Percentiles rank a stretch among this genome's conserved stretches.
Evolutionary conservation across 1,139 yeast species (phyloP).

Genomic region (Diutina scorzettiae): DNA sequence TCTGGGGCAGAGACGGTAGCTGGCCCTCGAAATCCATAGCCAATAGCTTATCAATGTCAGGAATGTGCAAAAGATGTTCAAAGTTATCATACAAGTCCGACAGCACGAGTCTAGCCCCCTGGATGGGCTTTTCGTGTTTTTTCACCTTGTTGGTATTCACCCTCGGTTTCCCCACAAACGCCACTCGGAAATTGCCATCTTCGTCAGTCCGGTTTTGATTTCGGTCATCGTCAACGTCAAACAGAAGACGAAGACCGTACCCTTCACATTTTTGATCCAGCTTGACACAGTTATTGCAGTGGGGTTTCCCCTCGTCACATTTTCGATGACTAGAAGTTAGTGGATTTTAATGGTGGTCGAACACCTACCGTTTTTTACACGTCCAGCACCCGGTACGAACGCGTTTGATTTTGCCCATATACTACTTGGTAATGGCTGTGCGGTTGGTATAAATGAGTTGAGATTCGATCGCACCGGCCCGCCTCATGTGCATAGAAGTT

Average conservation of each 20-base stretch:
- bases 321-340: not conserved
- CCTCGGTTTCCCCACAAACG: not conserved
- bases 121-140: not conserved
- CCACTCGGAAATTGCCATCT: not conserved
- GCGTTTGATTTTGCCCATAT: conserved; percentile 23
- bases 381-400: conserved; percentile 43
- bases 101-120: too few relatives aligned
- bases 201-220: conserved; percentile 1
- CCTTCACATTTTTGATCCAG: conserved; percentile 1
- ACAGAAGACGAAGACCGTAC: not conserved
- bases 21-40: conserved; percentile 3
- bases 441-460: not conserved
- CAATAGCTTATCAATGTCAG: conserved; percentile 7
- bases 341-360: not conserved
- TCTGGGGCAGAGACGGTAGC: not conserved
- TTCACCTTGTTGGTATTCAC: not conserved
- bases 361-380: conserved; percentile 27
- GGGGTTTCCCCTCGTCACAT: conserved; percentile 1
- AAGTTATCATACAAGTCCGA: conserved; percentile 13
- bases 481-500: not conserved
- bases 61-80: conserved; percentile 13
- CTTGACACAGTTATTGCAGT: not conserved
- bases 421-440: too few relatives aligned
- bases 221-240: conserved; percentile 4
- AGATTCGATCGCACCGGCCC: not conserved